Conservation (phyloP, 2,329 filamentous ascomycete genomes). For the Blastomyces emzantsi region DNA sequence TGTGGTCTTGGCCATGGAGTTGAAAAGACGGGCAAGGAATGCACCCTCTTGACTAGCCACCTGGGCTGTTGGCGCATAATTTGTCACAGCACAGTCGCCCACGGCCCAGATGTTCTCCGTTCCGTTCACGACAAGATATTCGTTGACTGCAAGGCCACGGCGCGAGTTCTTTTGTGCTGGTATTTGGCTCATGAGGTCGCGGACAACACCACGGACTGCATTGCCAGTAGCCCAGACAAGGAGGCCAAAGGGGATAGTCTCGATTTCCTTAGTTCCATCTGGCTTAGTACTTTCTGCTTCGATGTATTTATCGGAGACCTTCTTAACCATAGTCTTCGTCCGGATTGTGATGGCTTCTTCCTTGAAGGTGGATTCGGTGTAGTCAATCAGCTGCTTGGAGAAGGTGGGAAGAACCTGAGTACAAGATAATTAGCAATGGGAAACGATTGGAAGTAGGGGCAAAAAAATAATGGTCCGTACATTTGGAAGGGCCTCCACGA, state of each 20-base stretch:
- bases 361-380: conserved; percentile 98
- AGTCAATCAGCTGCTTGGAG: conserved; percentile 98
- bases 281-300: conserved; percentile 77
- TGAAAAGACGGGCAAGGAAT: conserved; percentile 93
- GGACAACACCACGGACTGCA: conserved; percentile 77
- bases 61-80: conserved; percentile 95
- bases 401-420: conserved; percentile 78
- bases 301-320: conserved; percentile 83
- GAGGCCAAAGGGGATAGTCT: conserved; percentile 85
- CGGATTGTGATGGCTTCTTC: conserved; percentile 97
- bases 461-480: conserved; percentile 34
- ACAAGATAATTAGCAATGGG: conserved; percentile 11
- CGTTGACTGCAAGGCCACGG: conserved; percentile 91
- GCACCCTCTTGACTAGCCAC: conserved; percentile 91
- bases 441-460: neutral
- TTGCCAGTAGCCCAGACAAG: conserved; percentile 99
- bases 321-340: conserved; percentile 99
- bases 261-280: conserved; percentile 71
- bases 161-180: conserved; percentile 92
- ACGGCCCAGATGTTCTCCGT: conserved; percentile 96
- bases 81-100: conserved; percentile 93
- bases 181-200: conserved; percentile 84
- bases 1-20: conserved; percentile 96
- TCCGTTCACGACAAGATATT: conserved; percentile 97
- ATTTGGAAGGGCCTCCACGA: conserved; percentile 94